Evolutionary conservation across 768 basidiomycete species (phyloP).

Genomic region (Lyophyllum atratum): DNA sequence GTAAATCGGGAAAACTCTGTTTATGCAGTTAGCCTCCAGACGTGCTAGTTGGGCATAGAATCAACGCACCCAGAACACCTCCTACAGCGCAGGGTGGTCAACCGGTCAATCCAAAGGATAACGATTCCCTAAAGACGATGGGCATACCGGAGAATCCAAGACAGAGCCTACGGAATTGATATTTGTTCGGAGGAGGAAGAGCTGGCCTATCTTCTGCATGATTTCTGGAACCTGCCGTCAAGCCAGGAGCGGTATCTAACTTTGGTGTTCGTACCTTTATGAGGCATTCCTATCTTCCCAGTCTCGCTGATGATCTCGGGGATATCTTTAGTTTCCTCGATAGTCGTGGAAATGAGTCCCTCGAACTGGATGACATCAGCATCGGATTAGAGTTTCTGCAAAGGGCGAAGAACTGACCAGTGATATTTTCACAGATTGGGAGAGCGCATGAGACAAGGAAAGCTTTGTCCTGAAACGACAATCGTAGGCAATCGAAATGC

Average conservation of each 20-base stretch:
- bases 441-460: slow-evolving; percentile 90
- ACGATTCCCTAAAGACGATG: neutral
- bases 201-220: slow-evolving; percentile 95
- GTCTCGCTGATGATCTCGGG: slow-evolving; percentile 93
- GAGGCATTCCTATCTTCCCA: slow-evolving; percentile 90
- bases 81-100: slow-evolving; percentile 43
- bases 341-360: slow-evolving; percentile 87
- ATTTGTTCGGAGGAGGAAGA: slow-evolving; percentile 91
- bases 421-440: slow-evolving; percentile 97
- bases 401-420: slow-evolving; percentile 46
- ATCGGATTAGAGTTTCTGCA: neutral
- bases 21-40: slow-evolving; percentile 1
- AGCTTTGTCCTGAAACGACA: slow-evolving; percentile 79
- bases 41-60: neutral
- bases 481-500: neutral
- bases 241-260: slow-evolving; percentile 13
- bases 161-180: slow-evolving; percentile 96
- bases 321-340: slow-evolving; percentile 96
- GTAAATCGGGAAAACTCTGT: slow-evolving; percentile 91
- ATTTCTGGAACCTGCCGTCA: slow-evolving; percentile 58
- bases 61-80: slow-evolving; percentile 86
- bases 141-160: slow-evolving; percentile 83
- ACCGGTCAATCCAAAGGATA: slow-evolving; percentile 1
- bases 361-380: slow-evolving; percentile 62
- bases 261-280: slow-evolving; percentile 55